Conservation (phyloP, 352 stramenopile genomes). For the Blastocystis sp. region DNA sequence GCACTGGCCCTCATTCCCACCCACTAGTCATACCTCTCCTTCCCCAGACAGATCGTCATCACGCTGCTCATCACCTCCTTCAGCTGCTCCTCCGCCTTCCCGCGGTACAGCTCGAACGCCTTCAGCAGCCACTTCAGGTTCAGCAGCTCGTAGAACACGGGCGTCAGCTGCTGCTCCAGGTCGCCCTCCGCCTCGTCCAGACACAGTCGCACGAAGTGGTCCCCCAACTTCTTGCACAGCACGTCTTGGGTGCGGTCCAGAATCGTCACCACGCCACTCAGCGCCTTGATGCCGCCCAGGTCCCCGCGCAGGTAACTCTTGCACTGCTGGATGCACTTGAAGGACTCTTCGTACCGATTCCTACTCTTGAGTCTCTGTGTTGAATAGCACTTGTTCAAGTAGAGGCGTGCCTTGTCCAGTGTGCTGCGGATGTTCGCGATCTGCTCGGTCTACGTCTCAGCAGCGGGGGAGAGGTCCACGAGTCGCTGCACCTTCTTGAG, state of each 20-base stretch:
- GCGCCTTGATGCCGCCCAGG: conserved; percentile 24
- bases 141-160: conserved; percentile 31
- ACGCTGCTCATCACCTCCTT: not conserved
- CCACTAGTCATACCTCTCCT: not conserved
- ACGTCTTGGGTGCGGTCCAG: conserved; percentile 39
- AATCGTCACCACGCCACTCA: conserved; percentile 35
- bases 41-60: conserved; percentile 34
- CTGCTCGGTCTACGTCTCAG: conserved; percentile 22
- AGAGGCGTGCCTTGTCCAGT: not conserved
- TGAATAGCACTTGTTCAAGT: not conserved
- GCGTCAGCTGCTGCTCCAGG: conserved; percentile 5
- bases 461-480: not conserved
- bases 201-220: conserved; percentile 42
- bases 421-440: conserved; percentile 37
- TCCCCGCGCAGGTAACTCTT: conserved; percentile 31
- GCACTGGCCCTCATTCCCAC: not conserved
- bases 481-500: conserved; percentile 34
- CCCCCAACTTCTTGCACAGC: conserved; percentile 22
- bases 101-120: conserved; percentile 10
- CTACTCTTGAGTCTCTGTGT: not conserved
- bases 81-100: conserved; percentile 1
- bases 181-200: not conserved
- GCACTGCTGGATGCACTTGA: conserved; percentile 38
- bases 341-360: conserved; percentile 31
- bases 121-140: conserved; percentile 45